phyloP scores from a whole-genome alignment of 805 yeast genomes.

The Metschnikowia anglica region DNA sequence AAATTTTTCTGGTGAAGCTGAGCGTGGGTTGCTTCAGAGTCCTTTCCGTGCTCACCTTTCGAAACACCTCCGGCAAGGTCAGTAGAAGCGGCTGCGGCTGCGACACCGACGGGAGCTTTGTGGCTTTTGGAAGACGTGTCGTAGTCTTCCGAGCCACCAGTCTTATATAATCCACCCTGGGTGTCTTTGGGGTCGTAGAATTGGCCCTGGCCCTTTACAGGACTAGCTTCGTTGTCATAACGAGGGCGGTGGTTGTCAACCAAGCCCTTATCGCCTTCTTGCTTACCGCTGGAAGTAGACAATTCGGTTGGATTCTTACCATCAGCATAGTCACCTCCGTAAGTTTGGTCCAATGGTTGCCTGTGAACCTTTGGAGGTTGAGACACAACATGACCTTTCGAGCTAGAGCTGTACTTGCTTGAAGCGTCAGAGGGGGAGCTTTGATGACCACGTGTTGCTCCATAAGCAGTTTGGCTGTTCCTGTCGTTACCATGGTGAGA shows the following conservation, averaged over 20 bases:
- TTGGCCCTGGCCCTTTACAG: conserved; percentile 30
- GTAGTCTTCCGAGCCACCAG: conserved; percentile 2
- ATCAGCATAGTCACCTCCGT: conserved; percentile 36
- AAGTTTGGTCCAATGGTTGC: conserved; percentile 29
- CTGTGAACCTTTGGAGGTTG: conserved; percentile 33
- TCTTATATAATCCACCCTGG: conserved; percentile 32
- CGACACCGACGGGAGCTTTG: conserved; percentile 11
- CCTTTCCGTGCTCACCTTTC: conserved; percentile 12
- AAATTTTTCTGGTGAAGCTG: conserved; percentile 20
- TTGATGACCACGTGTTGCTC: conserved; percentile 6
- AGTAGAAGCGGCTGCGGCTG: conserved; percentile 15
- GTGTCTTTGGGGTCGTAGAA: conserved; percentile 39
- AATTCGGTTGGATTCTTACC: conserved; percentile 33
- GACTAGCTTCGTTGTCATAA: conserved; percentile 32
- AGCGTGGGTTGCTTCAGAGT: conserved; percentile 29
- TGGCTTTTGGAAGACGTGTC: background rate
- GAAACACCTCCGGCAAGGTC: conserved; percentile 18
- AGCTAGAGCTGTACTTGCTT: conserved; percentile 9
- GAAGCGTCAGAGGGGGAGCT: conserved; percentile 3
- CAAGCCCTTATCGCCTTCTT: conserved; percentile 5
- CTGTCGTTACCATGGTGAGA: background rate
- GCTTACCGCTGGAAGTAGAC: conserved; percentile 3
- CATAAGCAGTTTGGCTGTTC: conserved; percentile 5
- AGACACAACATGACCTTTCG: conserved; percentile 28
- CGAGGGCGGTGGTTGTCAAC: conserved; percentile 26